Evolutionary conservation across 75 land plant species (phyloP), one percentile per base, ranked within the genome.

Genomic region (Pinus albicaulis): DNA sequence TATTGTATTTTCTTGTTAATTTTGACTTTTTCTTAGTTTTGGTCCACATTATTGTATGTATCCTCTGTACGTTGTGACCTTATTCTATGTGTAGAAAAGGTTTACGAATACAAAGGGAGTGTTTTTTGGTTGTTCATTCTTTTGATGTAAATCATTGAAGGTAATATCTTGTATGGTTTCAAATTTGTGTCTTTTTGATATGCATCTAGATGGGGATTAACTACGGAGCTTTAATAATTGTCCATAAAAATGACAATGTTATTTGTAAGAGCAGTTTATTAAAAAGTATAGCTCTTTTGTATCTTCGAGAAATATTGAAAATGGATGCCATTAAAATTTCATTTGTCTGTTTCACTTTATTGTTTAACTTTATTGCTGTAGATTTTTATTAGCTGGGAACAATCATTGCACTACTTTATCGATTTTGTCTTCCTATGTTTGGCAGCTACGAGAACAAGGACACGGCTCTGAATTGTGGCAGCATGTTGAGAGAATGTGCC

Each of bases 401-500:
- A 34, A 64, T 1, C 34, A 34, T 68, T 41, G 71, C 71, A 34
- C n/a, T 68, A 13, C 12, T 68, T 36, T 68, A 22, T 41, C 41
- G 53, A 68, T 76, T 69, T 74, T 74, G 59, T 48, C 69, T 73
- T 26, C 71, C 20, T 81, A 44, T 77, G 68, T 22, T 78, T 73
- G 82, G 64, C 95, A 94, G 98, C 80, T 97, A 97, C 73, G 92
- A 97, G 72, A 92, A 90, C 81, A 97, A 90, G 82, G 99, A 94
- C 15, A 85, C 91, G 71, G 99, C 99, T 58, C 75, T 97, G 77
- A 87, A 89, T 86, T 92, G 96, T 78, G 99, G 99, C 14, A 83
- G 56, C 75, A 95, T 97, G 99, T 87, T 97, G 81, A 89, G 99
- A 77, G 99, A 97, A 77, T 97, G 98, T 80, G 90, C 96, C 69